Evolutionary conservation across 208 protist genomes (phyloP), one percentile per base, ranked within the genome.

Genomic region (Leishmania martiniquensis): DNA sequence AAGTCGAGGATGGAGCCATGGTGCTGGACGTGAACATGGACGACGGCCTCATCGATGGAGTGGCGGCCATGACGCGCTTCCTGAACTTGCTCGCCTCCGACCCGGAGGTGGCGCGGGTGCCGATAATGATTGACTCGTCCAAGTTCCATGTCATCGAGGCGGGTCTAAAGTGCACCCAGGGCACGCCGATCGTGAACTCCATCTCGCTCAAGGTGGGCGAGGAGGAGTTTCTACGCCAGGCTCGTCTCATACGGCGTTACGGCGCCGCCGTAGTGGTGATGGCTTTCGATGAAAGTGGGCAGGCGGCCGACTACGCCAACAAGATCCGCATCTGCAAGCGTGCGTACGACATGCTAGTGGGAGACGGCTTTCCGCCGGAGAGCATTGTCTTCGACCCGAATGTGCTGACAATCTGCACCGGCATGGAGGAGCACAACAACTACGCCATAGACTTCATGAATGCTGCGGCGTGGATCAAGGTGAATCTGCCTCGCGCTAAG

Each of bases 311-410:
- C 29, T 91, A 69, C 57, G 88, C 95, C 2, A 85, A 87, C 66
- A 99, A 99, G 80, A 83, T 94, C 45, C 83, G 93, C 60, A 99
- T 99, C 81, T 99, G 98, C 89, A 87, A 94, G 72, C 93, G 98
- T 42, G 96, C 96, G 1, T 99, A 99, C 87, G 83, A 98, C 47
- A 82, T 99, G 54, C 82, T 99, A 0, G 87, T 91, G 17, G 76
- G 82, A 20, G 66, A 94, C 76, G 85, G 90, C 66, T 98, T 99
- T 79, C 87, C 88, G 5, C 86, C 95, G 55, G 83, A 98, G 76
- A 98, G 99, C 86, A 99, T 99, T 67, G 98, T 99, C 67, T 99
- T 99, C 77, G 98, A 99, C 84, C 97, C 97, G n/a, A 99, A 99
- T 87, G 98, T 99, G 75, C 87, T 99, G 7, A 99, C 98, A 22